phyloP scores from a whole-genome alignment of 2,329 filamentous ascomycete genomes.

The Neonectria punicea region DNA sequence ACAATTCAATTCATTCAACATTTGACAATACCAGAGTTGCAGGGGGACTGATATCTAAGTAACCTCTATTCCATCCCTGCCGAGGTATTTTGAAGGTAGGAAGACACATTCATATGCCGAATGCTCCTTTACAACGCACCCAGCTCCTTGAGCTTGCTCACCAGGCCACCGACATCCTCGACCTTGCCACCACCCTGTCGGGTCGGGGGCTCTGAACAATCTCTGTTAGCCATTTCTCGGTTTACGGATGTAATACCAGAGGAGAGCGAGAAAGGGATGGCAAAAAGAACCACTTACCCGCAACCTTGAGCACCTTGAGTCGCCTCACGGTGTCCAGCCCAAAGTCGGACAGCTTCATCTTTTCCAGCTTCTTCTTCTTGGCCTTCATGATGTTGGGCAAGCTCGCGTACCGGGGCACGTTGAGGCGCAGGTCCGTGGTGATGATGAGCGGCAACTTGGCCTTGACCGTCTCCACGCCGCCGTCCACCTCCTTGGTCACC shows the following conservation, averaged over 20 bases:
- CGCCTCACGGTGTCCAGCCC: conserved; percentile 79
- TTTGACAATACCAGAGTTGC: conserved; percentile 9
- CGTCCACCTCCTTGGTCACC: conserved; percentile 93
- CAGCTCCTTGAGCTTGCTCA: conserved; percentile 93
- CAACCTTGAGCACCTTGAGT: conserved; percentile 91
- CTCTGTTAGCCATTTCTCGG: conserved; percentile 17
- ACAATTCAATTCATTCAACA: conserved; percentile 16
- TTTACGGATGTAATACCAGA: background rate
- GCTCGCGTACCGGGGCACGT: conserved; percentile 94
- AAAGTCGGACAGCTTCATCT: conserved; percentile 87
- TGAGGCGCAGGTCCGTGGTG: conserved; percentile 93
- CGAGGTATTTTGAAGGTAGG: conserved; percentile 11
- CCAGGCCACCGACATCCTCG: conserved; percentile 94
- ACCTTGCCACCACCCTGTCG: conserved; percentile 97
- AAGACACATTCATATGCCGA: background rate
- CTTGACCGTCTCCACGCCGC: conserved; percentile 88
- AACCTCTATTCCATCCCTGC: conserved; percentile 15
- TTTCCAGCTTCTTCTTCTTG: conserved; percentile 99
- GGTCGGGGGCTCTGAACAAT: conserved; percentile 76
- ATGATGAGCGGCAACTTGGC: conserved; percentile 91
- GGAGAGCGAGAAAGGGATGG: background rate
- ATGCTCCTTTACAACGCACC: conserved; percentile 76
- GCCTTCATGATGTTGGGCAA: conserved; percentile 99
- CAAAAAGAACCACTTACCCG: conserved; percentile 63
- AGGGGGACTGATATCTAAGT: background rate